A percentile compares a stretch with the other conserved stretches of the same genome.
phyloP scores from a whole-genome alignment of 345 rosid species.

The Gossypium raimondii region DNA sequence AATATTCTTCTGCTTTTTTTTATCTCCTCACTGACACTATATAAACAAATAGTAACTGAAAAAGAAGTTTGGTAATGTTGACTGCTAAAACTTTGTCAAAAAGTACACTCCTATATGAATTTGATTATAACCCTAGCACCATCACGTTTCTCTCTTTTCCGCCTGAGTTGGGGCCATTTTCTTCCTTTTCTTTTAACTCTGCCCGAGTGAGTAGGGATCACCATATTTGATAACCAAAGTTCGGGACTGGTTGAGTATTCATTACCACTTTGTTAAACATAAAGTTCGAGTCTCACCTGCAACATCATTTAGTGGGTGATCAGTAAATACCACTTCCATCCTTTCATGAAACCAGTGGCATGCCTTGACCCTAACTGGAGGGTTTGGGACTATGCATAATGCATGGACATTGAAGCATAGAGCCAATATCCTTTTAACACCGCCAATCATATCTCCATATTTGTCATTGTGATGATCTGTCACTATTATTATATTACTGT shows the following conservation, averaged over 20 bases:
- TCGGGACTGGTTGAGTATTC: not conserved
- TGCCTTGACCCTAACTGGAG: too few relatives aligned
- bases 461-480: not conserved
- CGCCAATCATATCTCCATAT: not conserved
- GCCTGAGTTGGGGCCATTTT: constrained; percentile 24
- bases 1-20: not conserved
- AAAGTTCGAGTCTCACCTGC: too few relatives aligned
- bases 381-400: too few relatives aligned
- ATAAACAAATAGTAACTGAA: constrained; percentile 13
- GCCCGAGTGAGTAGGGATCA: constrained; percentile 24
- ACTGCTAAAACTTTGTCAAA: constrained; percentile 32
- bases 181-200: constrained; percentile 21
- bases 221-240: constrained; percentile 15
- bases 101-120: constrained; percentile 1
- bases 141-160: constrained; percentile 11
- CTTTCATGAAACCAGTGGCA: too few relatives aligned
- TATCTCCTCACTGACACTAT: not conserved
- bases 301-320: too few relatives aligned
- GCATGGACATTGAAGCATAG: constrained; percentile 6
- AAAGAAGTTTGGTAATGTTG: constrained; percentile 8
- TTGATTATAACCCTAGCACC: constrained; percentile 24
- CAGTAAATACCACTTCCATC: too few relatives aligned
- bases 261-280: too few relatives aligned
- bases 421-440: not conserved
- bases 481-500: not conserved